phyloP scores from a whole-genome alignment of 345 rosid genomes.

The Atalantia buxifolia region DNA sequence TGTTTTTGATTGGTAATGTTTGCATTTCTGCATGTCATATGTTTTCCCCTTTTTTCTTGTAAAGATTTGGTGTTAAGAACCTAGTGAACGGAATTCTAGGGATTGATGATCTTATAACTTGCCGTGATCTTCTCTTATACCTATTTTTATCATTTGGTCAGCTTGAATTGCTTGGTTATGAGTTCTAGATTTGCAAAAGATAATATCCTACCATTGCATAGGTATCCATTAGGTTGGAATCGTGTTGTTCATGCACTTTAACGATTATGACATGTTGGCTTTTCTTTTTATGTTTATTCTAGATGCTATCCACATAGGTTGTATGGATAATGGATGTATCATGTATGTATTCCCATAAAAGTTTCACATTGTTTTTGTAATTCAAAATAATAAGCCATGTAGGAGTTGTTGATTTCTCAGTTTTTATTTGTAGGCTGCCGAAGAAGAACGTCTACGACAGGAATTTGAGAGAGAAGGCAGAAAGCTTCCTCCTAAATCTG shows the following conservation, averaged over 20 bases:
- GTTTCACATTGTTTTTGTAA: too few species aligned
- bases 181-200: not conserved
- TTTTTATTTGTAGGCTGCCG: conserved; percentile 58
- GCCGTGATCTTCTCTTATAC: not conserved
- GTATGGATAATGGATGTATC: not conserved
- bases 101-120: not conserved
- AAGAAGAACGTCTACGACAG: conserved; percentile 71
- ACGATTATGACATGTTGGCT: not conserved
- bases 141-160: not conserved
- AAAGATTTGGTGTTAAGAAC: not conserved
- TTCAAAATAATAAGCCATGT: not conserved
- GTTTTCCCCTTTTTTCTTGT: not conserved
- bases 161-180: not conserved
- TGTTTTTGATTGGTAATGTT: not conserved
- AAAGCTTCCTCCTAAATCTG: conserved; percentile 71
- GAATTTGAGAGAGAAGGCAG: conserved; percentile 88
- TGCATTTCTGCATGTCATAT: not conserved
- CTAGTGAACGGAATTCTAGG: not conserved
- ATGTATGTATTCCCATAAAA: not conserved
- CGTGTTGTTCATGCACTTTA: not conserved
- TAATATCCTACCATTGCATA: not conserved
- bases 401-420: not conserved
- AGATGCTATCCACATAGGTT: not conserved
- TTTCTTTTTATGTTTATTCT: not conserved
- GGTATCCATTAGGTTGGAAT: not conserved